These are phyloP conservation scores for Carex arenaria DNA, from an alignment of 202 grass and related monocot genomes.

Conservation along the genomic window DNA sequence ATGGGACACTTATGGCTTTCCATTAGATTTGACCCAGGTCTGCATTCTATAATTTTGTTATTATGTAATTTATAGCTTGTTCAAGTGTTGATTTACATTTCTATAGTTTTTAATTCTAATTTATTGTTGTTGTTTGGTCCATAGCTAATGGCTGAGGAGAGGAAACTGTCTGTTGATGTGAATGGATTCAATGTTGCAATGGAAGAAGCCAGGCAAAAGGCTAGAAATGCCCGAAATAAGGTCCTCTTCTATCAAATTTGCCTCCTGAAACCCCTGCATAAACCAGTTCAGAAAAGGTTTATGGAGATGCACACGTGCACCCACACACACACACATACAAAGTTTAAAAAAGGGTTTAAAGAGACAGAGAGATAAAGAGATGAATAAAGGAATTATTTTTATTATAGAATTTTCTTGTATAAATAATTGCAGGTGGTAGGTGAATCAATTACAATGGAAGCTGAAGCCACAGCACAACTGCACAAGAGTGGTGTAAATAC, in stretches of 20 bases:
- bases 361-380: not conserved
- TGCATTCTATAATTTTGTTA: slow-evolving; percentile 24
- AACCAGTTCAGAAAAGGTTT: not conserved
- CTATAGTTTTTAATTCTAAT: not conserved
- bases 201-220: slow-evolving; percentile 95
- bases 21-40: slow-evolving; percentile 97
- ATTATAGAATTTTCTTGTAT: slow-evolving; percentile 9
- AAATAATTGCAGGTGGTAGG: slow-evolving; percentile 47
- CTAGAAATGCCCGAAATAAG: slow-evolving; percentile 86
- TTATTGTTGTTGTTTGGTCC: slow-evolving; percentile 13
- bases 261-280: not conserved
- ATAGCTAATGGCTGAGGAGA: slow-evolving; percentile 93
- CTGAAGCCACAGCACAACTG: slow-evolving; percentile 74
- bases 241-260: slow-evolving; percentile 25
- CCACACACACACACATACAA: not conserved
- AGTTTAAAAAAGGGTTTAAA: not conserved
- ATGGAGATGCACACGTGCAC: not conserved
- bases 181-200: slow-evolving; percentile 77
- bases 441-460: slow-evolving; percentile 76
- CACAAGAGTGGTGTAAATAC: slow-evolving; percentile 49
- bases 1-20: slow-evolving; percentile 96
- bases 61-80: slow-evolving; percentile 14
- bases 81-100: slow-evolving; percentile 8
- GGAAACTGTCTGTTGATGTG: slow-evolving; percentile 64
- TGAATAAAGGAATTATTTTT: not conserved